Evolutionary conservation across 805 yeast species (phyloP), one percentile per base, ranked within the genome.

Genomic region (Myxozyma sirexii): DNA sequence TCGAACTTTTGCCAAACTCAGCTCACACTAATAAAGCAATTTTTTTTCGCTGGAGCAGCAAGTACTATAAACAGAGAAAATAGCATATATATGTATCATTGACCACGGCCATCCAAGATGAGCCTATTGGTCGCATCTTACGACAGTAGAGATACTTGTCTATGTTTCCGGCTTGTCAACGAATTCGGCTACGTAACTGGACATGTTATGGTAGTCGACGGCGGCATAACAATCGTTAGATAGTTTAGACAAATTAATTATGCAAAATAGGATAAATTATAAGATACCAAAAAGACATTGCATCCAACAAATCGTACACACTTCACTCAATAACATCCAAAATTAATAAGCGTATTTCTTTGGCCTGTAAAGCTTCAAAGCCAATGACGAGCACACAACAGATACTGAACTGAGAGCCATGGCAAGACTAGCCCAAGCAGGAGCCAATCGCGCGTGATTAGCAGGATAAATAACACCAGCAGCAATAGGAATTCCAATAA

Each of bases 361-460:
- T 15, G 66, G 65, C 38, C 57, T 56, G 68, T 69, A 90, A 48
- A 76, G 75, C 70, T 87, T 88, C 67, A 93, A 77, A 68, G 84
- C 71, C 60, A 93, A 76, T 0, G 97, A 90, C 63, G 88, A 88
- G 47, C 86, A 68, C 27, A 94, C 92, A 23, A 93, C 98, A 67
- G 96, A 88, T 1, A 90, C 85, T 0, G 97, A 89, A 65, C 97
- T 89, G 68, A 90, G 79, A 0, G 97, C 96, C 98, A 94, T 94
- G 0, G 97, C 88, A 13, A 85, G 82, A 43, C 94, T 90, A 0
- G 98, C 98, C 70, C 90, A 82, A 71, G 90, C 85, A 1, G 98
- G 99, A 53, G 90, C 89, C 66, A 92, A 75, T 13, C 79, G 68
- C 55, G 87, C 82, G 51, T 90, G 78, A 38, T 88, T 86, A 75